These are phyloP conservation scores for Scopulariopsis brevicaulis DNA, from an alignment of 2,329 filamentous ascomycete genomes.

Conservation along the genomic window DNA sequence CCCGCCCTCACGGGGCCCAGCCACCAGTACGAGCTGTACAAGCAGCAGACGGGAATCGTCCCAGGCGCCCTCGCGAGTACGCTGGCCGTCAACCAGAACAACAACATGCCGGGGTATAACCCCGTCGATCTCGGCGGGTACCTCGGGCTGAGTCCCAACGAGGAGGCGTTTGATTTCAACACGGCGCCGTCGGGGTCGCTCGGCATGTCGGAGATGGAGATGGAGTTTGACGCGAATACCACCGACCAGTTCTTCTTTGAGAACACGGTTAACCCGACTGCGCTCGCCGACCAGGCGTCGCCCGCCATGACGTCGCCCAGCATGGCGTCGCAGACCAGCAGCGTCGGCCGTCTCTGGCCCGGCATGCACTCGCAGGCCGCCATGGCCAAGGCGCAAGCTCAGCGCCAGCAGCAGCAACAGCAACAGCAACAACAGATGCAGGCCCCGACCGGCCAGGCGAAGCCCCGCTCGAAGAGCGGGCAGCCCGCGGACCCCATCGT, in stretches of 20 bases:
- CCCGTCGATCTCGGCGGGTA: constrained; percentile 35
- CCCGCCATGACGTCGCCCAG: constrained; percentile 34
- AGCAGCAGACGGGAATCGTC: constrained; percentile 89
- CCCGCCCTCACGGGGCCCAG: constrained; percentile 64
- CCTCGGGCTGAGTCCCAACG: constrained; percentile 44
- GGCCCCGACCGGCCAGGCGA: constrained; percentile 32
- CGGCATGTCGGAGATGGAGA: constrained; percentile 54
- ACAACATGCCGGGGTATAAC: constrained; percentile 42
- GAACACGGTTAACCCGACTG: constrained; percentile 57
- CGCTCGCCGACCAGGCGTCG: constrained; percentile 44
- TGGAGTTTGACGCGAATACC: constrained; percentile 35
- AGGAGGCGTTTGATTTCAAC: constrained; percentile 64
- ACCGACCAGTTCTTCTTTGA: constrained; percentile 57
- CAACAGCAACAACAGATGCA: constrained; percentile 34
- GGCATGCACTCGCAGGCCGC: constrained; percentile 90
- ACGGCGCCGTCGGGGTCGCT: constrained; percentile 48
- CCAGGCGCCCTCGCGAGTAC: constrained; percentile 73
- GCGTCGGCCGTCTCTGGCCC: constrained; percentile 66
- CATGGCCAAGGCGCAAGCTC: constrained; percentile 59
- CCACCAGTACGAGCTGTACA: constrained; percentile 90
- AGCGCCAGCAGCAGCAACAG: constrained; percentile 46
- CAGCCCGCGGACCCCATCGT: constrained; percentile 56
- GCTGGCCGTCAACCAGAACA: constrained; percentile 60
- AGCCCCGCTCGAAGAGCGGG: constrained; percentile 36
- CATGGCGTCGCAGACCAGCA: constrained; percentile 29